Base-by-base conservation (phyloP, 2,329 filamentous ascomycete species). In the Exophiala oligosperma region DNA sequence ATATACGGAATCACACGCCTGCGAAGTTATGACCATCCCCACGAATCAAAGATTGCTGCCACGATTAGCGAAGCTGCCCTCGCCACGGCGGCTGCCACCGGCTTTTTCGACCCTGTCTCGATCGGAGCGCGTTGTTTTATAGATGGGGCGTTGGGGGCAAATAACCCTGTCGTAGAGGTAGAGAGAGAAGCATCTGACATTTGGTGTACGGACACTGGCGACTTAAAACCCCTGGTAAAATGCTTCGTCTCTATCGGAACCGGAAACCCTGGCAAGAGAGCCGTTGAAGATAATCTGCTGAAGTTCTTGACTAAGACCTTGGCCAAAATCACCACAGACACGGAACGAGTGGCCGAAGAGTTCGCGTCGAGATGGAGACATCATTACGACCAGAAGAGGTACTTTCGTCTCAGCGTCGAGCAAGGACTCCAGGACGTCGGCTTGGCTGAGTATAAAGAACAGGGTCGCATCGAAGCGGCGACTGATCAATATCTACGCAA, bases 111-210 rank as follows among this genome's bases (percentile, higher is more conserved):
- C n/a, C 66, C 72, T 0, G 73, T 81, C 38, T 37, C 57, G 0
- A 70, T 81, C 29, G 72, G 71, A 1, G 56, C 57, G 2, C 69
- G 68, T 2, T 44, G 59, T 0, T 80, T 76, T 56, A 67, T 78
- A 9, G 79, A 81, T 62, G 77, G 76, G 0, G 77, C 71, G 0
- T 60, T 73, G 5, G 71, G 73, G 0, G 64, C 51, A 1, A 81
- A 81, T 64, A 82, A 82, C 56, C 80, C 79, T 1, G 68, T 78
- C n/a, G 59, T 67, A 4, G 62, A 72, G 38, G 60, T 79, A 4
- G 76, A 71, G 72, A 68, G 69, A 28, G 69, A 80, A 64, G 76
- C 74, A 3, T 61, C 68, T 47, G 66, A 72, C 17, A 59, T 76
- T 3, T 78, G 70, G 70, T 70, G 66, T 58, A 51, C 62, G n/a